Base-by-base conservation (phyloP, 805 yeast species). In the Metschnikowia cerradonensis region DNA sequence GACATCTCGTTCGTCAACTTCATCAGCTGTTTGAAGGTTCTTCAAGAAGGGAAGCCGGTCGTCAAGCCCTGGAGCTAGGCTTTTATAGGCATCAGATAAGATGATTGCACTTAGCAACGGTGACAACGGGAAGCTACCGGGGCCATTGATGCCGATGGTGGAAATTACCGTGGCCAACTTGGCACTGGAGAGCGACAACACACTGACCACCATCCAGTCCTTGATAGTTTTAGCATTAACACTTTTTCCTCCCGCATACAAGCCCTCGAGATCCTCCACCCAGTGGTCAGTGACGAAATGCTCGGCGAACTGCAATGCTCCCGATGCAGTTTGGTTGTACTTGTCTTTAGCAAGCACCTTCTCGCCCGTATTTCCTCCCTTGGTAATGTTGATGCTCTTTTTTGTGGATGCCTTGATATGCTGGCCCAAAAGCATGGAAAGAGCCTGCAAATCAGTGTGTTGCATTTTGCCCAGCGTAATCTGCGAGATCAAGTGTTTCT, bases 91-190 rank as follows among this genome's bases (percentile, higher is more conserved):
- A 13, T 68, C 71, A 4, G 83, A 80, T 2, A 81, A 65, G 1
- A 84, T 60, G 2, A 86, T 68, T 1, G 82, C 73, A 6, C 83
- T 76, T 37, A 83, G 63, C 32, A 87, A 66, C 0, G 90, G 90
- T 52, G 73, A 74, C 22, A 75, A 51, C 4, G 69, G 59, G 53
- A 86, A 62, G 1, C 80, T 61, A 3, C 69, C 69, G 3, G 72
- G 62, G 38, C 72, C 73, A 8, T 63, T 68, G 10, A 83, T 61
- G 1, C 77, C 78, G 45, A 84, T 61, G 8, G 55, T 48, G 23
- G 74, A 69, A 3, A 70, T 63, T 19, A 82, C 63, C 14, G 69
- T 68, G 0, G 78, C 63, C 19, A 82, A 60, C 47, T 75, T 71
- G 14, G 72, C 60, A 0, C 72, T 65, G 0, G 83, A 66, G 23